A percentile compares a stretch with the other conserved stretches of the same genome.
Evolutionary conservation across 2,329 filamentous ascomycete species (phyloP).

Genomic region (Fusarium sp.): DNA sequence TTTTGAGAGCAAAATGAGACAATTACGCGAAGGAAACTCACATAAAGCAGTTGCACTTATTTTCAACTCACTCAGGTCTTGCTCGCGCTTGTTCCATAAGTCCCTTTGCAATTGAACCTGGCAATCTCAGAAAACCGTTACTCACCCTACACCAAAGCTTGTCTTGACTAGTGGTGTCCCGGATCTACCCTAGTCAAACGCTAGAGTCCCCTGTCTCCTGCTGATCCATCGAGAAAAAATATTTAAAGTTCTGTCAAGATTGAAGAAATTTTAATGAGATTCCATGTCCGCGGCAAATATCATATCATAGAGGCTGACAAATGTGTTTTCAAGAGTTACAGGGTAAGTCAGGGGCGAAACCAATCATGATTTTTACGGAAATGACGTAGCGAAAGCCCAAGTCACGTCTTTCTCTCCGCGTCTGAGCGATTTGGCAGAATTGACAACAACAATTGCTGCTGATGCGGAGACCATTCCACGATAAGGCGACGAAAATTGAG

Average conservation of each 20-base stretch:
- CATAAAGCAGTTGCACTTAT: accelerated
- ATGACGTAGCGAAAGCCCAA: conserved; percentile 11
- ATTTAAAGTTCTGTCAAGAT: background rate
- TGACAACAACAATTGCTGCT: conserved; percentile 1
- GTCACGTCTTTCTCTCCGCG: background rate
- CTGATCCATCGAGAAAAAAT: background rate
- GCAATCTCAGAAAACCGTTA: accelerated
- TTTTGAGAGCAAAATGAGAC: background rate
- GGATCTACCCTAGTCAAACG: background rate
- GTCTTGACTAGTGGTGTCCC: background rate
- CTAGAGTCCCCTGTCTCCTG: background rate
- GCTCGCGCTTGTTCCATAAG: background rate
- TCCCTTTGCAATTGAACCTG: background rate
- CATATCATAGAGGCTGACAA: background rate
- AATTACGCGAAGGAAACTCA: accelerated
- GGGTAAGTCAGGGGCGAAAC: background rate
- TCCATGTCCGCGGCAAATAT: accelerated
- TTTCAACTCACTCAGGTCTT: background rate
- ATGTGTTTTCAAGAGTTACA: background rate
- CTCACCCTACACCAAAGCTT: background rate
- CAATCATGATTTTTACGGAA: background rate
- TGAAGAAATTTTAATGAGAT: background rate
- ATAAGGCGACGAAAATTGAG: conserved; percentile 13
- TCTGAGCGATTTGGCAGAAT: conserved; percentile 20
- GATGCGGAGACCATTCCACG: conserved; percentile 11